Conservation (phyloP, 192 early-diverging fungal species). For the Gryganskiella cystojenkinii region DNA sequence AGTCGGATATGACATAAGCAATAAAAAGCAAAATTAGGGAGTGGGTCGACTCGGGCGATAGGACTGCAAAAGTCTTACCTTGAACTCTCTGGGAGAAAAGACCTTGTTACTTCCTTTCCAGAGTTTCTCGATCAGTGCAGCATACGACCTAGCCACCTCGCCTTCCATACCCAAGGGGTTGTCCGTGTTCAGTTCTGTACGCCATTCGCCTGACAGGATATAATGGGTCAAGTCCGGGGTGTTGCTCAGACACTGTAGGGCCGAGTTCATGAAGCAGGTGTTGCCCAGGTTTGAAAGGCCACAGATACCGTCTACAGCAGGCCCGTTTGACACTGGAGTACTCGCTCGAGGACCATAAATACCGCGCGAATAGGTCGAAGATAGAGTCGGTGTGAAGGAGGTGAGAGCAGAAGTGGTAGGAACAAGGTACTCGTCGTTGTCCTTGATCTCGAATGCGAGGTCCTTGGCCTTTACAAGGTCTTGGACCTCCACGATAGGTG, state of each 20-base stretch:
- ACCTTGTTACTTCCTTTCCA: constrained; percentile 66
- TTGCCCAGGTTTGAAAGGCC: constrained; percentile 88
- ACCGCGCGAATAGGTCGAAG: constrained; percentile 7
- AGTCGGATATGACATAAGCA: no score
- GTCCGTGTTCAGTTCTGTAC: constrained; percentile 71
- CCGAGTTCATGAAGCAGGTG: constrained; percentile 91
- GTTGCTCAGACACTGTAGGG: constrained; percentile 86
- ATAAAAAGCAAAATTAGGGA: no score
- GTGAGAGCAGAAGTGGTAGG: background rate
- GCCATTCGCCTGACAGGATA: constrained; percentile 68
- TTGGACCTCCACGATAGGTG: constrained; percentile 13
- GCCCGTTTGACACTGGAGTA: constrained; percentile 12
- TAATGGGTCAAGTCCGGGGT: constrained; percentile 73
- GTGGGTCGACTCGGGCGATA: background rate
- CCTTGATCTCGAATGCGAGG: constrained; percentile 18
- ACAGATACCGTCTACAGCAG: constrained; percentile 60
- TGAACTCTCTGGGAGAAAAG: constrained; percentile 83
- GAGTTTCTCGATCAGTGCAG: constrained; percentile 68
- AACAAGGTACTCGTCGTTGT: constrained; percentile 25
- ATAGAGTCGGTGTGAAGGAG: constrained; percentile 2
- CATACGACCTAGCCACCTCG: constrained; percentile 75
- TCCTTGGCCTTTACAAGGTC: constrained; percentile 17
- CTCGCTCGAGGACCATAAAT: constrained; percentile 17
- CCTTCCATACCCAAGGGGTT: constrained; percentile 84
- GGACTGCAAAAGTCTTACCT: constrained; percentile 48